A percentile compares a stretch with the other conserved stretches of the same genome.
Conservation (phyloP, 768 basidiomycete genomes). For the Dacryopinax primogenitus region DNA sequence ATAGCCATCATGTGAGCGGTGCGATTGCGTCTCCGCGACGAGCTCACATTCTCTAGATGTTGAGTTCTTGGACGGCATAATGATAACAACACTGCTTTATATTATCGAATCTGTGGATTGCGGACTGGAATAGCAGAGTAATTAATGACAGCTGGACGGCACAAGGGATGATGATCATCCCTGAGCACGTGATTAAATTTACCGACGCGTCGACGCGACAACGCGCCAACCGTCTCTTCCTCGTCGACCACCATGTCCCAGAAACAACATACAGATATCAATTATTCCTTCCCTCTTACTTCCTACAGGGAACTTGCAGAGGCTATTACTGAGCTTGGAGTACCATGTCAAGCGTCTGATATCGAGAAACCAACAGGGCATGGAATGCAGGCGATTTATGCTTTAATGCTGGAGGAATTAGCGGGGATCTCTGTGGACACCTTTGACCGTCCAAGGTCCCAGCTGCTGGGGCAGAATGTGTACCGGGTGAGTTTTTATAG, state of each 20-base stretch:
- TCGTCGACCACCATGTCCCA: constrained; percentile 2
- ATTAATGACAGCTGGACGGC: neutral
- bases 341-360: neutral
- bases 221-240: constrained; percentile 4
- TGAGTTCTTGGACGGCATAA: no score
- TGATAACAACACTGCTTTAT: no score
- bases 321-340: neutral
- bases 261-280: constrained; percentile 1
- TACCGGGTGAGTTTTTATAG: constrained; percentile 38
- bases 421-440: constrained; percentile 47
- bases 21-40: neutral
- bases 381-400: constrained; percentile 58
- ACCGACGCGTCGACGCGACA: neutral
- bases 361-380: constrained; percentile 54
- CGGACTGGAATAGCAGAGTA: no score
- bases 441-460: constrained; percentile 47
- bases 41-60: neutral
- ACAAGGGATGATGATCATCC: neutral
- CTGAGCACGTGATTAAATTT: neutral
- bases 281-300: constrained; percentile 6
- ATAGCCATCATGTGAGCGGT: neutral
- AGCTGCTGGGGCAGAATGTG: constrained; percentile 39
- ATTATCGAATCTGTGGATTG: no score
- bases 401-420: constrained; percentile 58
- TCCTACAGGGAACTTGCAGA: constrained; percentile 5